Evolutionary conservation across 2,329 filamentous ascomycete genomes (phyloP).

Genomic region (Aspergillus bombycis): DNA sequence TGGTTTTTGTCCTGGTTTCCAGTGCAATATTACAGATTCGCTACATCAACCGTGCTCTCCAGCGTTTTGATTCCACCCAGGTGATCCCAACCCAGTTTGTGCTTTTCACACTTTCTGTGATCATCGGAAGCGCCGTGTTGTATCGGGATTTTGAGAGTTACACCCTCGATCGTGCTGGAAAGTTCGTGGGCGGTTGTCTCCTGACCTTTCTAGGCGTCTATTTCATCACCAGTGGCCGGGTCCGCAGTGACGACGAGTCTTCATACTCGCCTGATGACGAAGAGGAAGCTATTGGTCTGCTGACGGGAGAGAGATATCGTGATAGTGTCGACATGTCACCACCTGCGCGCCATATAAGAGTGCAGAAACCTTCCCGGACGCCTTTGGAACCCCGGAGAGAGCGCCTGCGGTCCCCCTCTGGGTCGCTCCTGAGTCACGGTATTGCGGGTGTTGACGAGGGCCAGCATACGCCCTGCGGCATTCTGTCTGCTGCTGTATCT

Average conservation of each 20-base stretch:
- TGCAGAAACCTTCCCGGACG: slow-evolving; percentile 23
- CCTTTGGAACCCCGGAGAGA: slow-evolving; percentile 20
- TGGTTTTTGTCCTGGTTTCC: slow-evolving; percentile 75
- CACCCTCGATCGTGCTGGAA: slow-evolving; percentile 70
- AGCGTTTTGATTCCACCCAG: slow-evolving; percentile 94
- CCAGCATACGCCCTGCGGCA: slow-evolving; percentile 36
- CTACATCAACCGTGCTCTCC: slow-evolving; percentile 87
- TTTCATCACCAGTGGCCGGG: slow-evolving; percentile 85
- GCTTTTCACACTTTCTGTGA: slow-evolving; percentile 92
- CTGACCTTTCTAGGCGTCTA: slow-evolving; percentile 97
- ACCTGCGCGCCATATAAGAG: slow-evolving; percentile 21
- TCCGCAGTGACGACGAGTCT: slow-evolving; percentile 60
- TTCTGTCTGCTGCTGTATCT: slow-evolving; percentile 35
- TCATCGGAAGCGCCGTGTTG: slow-evolving; percentile 87
- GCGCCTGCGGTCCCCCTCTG: slow-evolving; percentile 31
- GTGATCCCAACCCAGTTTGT: slow-evolving; percentile 99
- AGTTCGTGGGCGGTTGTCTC: slow-evolving; percentile 88
- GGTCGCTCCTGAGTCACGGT: slow-evolving; percentile 38
- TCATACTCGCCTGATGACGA: slow-evolving; percentile 68
- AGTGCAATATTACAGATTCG: slow-evolving; percentile 97
- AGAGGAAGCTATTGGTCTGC: slow-evolving; percentile 54
- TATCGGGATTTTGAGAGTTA: slow-evolving; percentile 94
- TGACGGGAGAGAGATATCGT: slow-evolving; percentile 42
- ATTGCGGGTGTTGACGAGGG: slow-evolving; percentile 38
- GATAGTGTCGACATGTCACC: slow-evolving; percentile 38